Evolutionary conservation across 768 basidiomycete species (phyloP), one percentile per base, ranked within the genome.

Genomic region (Glaciozyma antarctica): DNA sequence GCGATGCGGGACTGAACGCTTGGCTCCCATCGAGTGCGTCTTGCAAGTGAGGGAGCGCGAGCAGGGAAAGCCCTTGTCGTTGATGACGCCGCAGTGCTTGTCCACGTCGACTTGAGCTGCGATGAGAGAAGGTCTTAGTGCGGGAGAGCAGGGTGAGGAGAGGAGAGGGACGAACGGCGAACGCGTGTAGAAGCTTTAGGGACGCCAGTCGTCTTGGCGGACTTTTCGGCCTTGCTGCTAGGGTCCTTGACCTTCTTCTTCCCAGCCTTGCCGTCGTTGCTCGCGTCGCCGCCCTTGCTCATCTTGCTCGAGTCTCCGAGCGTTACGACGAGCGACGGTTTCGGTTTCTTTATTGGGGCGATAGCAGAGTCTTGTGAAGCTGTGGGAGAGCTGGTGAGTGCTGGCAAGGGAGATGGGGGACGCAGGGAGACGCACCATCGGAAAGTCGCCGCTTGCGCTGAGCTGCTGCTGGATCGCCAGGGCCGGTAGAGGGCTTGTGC

Each of bases 1-100:
- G 6, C 94, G 88, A 43, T 90, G 90, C 67, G 83, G 82, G 1
- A 99, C 93, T 13, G 88, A 84, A 22, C 94, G 87, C 77, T 99
- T 99, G 16, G 90, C 88, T 19, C 90, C 90, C 86, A 99, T 94
- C 3, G 90, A 87, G 75, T 99, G 94, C 8, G 94, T 90, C 77
- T 99, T 99, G 80, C 94, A 99, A 0, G 94, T 97, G 45, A 99
- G 82, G 10, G 91, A 91, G 32, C 94, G 88, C 17, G 91, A 90
- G 75, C 94, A 99, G 0, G 90, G 91, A 10, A 90, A 79, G 52
- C 82, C 82, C 77, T 95, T 95, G 78, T 94, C 92, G 78, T 94
- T 97, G 76, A 95, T 94, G 45, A 98, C 94, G 58, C 94, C 92
- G 72, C 94, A 98, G 70, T 95, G 92, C 62, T 83, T 85, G 79